Evolutionary conservation across 2,329 filamentous ascomycete species (phyloP).

Genomic region (Albifimbria verrucaria): DNA sequence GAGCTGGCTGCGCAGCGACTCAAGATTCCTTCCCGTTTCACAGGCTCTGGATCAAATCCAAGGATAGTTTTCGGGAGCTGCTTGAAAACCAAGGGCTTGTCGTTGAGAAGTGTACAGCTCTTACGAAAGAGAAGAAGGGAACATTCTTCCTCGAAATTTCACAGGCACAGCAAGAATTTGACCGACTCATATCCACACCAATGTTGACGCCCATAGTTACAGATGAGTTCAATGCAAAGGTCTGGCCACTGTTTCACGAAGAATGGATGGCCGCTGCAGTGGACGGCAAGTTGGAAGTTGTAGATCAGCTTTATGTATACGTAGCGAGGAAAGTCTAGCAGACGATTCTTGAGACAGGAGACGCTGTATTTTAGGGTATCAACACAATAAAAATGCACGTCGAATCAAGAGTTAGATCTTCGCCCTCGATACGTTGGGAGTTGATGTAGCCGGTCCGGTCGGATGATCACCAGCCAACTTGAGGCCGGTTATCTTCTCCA

Average conservation of each 20-base stretch:
- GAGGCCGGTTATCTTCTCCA: constrained; percentile 74
- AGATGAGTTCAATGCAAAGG: constrained; percentile 18
- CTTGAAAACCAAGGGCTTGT: constrained; percentile 22
- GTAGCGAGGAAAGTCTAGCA: constrained; percentile 18
- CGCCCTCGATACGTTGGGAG: constrained; percentile 27
- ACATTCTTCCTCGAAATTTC: constrained; percentile 17
- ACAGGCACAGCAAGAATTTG: constrained; percentile 25
- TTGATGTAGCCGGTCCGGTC: constrained; percentile 42
- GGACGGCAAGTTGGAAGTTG: constrained; percentile 23
- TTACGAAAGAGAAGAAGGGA: constrained; percentile 24
- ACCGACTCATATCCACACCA: constrained; percentile 16
- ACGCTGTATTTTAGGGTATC: background rate
- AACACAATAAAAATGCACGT: too few species aligned
- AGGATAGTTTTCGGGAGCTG: constrained; percentile 21
- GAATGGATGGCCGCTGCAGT: constrained; percentile 27
- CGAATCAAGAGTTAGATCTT: constrained; percentile 42
- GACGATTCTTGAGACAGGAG: background rate
- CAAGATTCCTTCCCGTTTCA: constrained; percentile 23
- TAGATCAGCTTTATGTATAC: constrained; percentile 27
- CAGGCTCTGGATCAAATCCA: constrained; percentile 24
- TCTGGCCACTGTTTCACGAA: constrained; percentile 22
- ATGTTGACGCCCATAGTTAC: constrained; percentile 13
- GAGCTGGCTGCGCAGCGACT: constrained; percentile 21
- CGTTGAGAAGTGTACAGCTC: constrained; percentile 18
- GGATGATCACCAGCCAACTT: constrained; percentile 54